Base-by-base conservation (phyloP, 176 grass and related monocot genomes). In the Aegilops bicornis region DNA sequence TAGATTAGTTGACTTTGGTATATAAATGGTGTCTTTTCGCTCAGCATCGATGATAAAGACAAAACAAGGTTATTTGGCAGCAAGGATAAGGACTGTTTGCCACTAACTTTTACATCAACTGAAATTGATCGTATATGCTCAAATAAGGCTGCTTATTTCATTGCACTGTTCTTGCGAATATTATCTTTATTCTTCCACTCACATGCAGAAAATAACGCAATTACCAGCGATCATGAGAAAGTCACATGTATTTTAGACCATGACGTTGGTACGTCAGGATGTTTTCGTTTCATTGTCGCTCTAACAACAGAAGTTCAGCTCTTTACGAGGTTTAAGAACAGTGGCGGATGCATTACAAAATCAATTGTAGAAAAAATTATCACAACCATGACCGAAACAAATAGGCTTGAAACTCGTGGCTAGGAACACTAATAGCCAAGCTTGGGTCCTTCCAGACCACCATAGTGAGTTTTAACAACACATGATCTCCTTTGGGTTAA, bases 101-200 rank as follows among this genome's bases (percentile, higher is more conserved):
- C 80, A 87, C 50, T 90, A 83, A 79, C 80, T 79, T 79, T 39
- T 42, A 67, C 80, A 75, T 80, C 32, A 79, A 48, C 67, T 35
- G 73, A 69, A 87, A 84, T 84, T 42, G 45, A 75, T 52, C 48
- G 75, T 84, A 87, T 87, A 74, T 90, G 74, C 81, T 87, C 82
- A 87, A 78, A 84, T 61, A 91, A 58, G 60, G 58, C 43, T 75
- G 67, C 80, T 75, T 75, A 79, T 71, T 66, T 48, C 87, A 79
- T 84, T 47, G 68, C 29, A 16, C 83, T 90, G 33, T 80, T 87
- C 81, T 30, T 60, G 47, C 13, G 76, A 84, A 91, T 91, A 65
- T 74, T 48, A 69, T 67, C 85, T 91, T 91, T 91, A 84, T 87
- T 64, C 85, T 80, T 76, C 89, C 89, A 91, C 81, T 87, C 75